Evolutionary conservation across 1,139 yeast species (phyloP), one percentile per base, ranked within the genome.

Genomic region (Suzukiozyma palmioleophila): DNA sequence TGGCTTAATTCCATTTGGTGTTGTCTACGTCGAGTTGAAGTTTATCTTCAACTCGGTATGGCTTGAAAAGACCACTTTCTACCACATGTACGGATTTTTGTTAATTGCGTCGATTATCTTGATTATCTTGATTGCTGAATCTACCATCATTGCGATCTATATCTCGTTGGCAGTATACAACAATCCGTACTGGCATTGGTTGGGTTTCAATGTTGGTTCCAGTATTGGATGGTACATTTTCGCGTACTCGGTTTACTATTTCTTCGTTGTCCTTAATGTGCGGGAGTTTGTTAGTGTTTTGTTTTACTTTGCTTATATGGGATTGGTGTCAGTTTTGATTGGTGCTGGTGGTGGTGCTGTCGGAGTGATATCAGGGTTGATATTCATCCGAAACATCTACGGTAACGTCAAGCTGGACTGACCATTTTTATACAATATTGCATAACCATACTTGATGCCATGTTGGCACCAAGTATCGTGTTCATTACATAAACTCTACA

Each of bases 101-200:
- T 69, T 84, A 21, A 63, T 80, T 22, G 83, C 89, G 2, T 71
- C 81, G 26, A 44, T 79, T 7, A 67, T 86, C 39, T 65, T 85
- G 30, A 61, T 79, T 32, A 64, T 84, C 30, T 79, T 86, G 10
- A 79, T 86, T 28, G 67, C 78, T 35, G 95, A 87, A 57, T 77
- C 85, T 41, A 77, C 92, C n/a, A 72, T 88, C 28, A 77, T 87
- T 33, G 80, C 86, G 9, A 73, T 84, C 11, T 87, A 83, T 53
- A 56, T 83, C 30, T 75, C 81, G 34, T 69, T 88, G 52, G 59
- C 67, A 2, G 71, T 76, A 34, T 69, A 77, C 46, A 80, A 78
- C 40, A 79, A 83, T 53, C 80, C 81, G 40, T 62, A 70, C 45
- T 88, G 96, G 96, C 87, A 86, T 56, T 88, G 96, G 96, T 71